Evolutionary conservation across 164 flowering plant genomes (phyloP).

Genomic region (grape (Vitis vinifera)): ASM3070453v1 NC_081805.1:4025001-4025500

Average conservation of each 20-base stretch:
- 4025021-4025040: conserved; percentile 26
- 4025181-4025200: conserved; percentile 94
- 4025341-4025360: conserved; percentile 51
- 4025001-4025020: conserved; percentile 7
- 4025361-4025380: not conserved
- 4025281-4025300: conserved; percentile 97
- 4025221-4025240: conserved; percentile 98
- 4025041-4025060: conserved; percentile 36
- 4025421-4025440: conserved; percentile 57
- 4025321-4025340: conserved; percentile 80
- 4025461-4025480: conserved; percentile 98
- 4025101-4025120: conserved; percentile 92
- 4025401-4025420: too few species aligned
- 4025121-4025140: conserved; percentile 94
- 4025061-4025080: conserved; percentile 32
- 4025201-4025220: conserved; percentile 86
- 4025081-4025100: conserved; percentile 48
- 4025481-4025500: conserved; percentile 97
- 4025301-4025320: conserved; percentile 92
- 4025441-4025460: conserved; percentile 96
- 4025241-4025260: conserved; percentile 93
- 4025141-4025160: conserved; percentile 90
- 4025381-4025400: not conserved
- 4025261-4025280: conserved; percentile 93
- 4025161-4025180: conserved; percentile 82